phyloP scores from a whole-genome alignment of 1,284 basidiomycete species.

The Thecaphora frezii region DNA sequence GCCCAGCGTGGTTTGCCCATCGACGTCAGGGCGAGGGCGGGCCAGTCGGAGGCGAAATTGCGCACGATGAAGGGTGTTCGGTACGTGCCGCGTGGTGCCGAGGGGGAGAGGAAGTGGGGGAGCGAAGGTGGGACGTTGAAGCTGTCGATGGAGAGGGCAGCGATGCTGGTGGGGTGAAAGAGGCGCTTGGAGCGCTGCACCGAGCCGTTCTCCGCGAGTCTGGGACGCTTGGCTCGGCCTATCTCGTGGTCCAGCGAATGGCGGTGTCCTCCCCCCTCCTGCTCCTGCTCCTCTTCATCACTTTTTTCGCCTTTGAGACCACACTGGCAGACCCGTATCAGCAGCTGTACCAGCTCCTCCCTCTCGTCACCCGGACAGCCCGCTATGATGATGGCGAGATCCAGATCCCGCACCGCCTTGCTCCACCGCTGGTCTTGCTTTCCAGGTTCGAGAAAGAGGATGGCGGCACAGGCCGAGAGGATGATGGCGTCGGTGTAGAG shows the following conservation, averaged over 20 bases:
- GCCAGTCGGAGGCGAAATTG: constrained; percentile 67
- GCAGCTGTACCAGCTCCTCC: constrained; percentile 66
- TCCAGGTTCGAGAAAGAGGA: constrained; percentile 5
- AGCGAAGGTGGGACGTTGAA: not conserved
- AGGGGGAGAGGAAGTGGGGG: not conserved
- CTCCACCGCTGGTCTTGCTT: constrained; percentile 1
- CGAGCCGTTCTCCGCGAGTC: constrained; percentile 3
- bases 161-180: not conserved
- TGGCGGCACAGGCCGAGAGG: constrained; percentile 14
- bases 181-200: not conserved
- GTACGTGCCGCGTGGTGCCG: not conserved
- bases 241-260: no score
- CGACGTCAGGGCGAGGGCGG: constrained; percentile 68
- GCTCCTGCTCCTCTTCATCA: no score
- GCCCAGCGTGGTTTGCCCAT: constrained; percentile 61
- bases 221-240: no score
- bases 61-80: constrained; percentile 72
- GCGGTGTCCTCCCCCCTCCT: no score
- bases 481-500: constrained; percentile 61
- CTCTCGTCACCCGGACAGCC: constrained; percentile 72
- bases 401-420: constrained; percentile 66
- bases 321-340: constrained; percentile 66
- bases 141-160: not conserved
- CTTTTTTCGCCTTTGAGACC: no score
- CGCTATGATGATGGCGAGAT: constrained; percentile 79